Evolutionary conservation across 805 yeast genomes (phyloP).

Genomic region (Yarrowia sp.): DNA sequence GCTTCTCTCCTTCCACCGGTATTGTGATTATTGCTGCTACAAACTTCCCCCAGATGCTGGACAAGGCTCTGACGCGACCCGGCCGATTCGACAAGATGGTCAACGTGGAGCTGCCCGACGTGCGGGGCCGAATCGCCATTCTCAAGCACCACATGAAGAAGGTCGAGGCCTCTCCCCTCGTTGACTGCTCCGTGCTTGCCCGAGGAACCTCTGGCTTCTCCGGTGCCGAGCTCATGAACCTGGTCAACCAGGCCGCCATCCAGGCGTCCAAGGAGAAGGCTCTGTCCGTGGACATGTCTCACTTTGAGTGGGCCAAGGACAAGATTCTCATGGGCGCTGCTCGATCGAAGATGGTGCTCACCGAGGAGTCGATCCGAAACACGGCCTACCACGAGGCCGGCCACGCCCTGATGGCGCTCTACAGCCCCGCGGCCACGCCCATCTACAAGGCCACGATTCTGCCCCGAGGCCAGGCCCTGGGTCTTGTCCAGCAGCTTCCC

Average conservation of each 20-base stretch:
- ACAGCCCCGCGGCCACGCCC: slow-evolving; percentile 91
- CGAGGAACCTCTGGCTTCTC: slow-evolving; percentile 97
- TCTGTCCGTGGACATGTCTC: slow-evolving; percentile 84
- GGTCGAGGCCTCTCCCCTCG: slow-evolving; percentile 82
- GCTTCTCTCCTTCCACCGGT: slow-evolving; percentile 85
- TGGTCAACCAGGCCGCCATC: slow-evolving; percentile 98
- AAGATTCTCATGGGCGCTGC: slow-evolving; percentile 98
- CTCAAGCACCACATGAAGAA: slow-evolving; percentile 89
- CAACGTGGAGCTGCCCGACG: slow-evolving; percentile 95
- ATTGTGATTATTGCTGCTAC: slow-evolving; percentile 98
- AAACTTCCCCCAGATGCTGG: slow-evolving; percentile 95
- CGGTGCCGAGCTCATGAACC: slow-evolving; percentile 96
- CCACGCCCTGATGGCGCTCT: slow-evolving; percentile 97
- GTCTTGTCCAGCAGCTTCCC: slow-evolving; percentile 96
- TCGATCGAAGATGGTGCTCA: slow-evolving; percentile 94
- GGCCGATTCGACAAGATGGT: slow-evolving; percentile 98
- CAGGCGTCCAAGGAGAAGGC: slow-evolving; percentile 95
- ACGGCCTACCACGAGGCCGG: slow-evolving; percentile 99
- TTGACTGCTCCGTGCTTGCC: slow-evolving; percentile 88
- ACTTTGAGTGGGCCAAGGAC: slow-evolving; percentile 99
- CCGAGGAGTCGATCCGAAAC: slow-evolving; percentile 90
- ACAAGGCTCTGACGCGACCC: slow-evolving; percentile 96
- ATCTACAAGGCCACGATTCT: slow-evolving; percentile 95
- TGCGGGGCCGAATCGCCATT: slow-evolving; percentile 94
- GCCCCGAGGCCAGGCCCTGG: slow-evolving; percentile 96